Base-by-base conservation (phyloP, 495 filamentous ascomycete genomes). In the Neurospora sublineolata region DNA sequence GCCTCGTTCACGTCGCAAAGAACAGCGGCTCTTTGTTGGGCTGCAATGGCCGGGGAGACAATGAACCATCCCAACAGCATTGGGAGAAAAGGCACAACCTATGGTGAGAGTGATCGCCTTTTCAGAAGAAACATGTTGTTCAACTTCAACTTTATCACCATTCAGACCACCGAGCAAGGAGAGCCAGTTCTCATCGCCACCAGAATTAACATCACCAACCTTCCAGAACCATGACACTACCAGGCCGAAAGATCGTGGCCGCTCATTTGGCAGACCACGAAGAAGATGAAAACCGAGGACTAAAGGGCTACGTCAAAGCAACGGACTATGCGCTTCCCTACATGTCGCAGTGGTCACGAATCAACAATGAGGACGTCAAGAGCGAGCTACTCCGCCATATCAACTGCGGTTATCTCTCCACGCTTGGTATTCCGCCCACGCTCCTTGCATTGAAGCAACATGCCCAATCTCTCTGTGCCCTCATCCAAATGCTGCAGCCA, bases 401-500 rank as follows among this genome's bases (percentile, higher is more conserved):
- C 67, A 87, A 86, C 77, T 88, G 86, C 76, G 75, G 79, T 72
- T 88, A 85, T 69, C 77, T 87, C 10, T 86, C 86, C 1, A 86
- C 83, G 0, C 75, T 76, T 10, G 81, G 80, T 18, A 69, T 77
- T 9, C 73, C 84, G 11, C 86, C 86, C 6, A 87, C 85, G 18
- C 76, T 88, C 37, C 76, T 84, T 1, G 81, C 83, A 11, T 77
- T 88, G 23, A 88, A 88, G 76, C 84, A 86, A 74, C 86, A 87
- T 70, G 85, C 83, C 11, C 86, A 88, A 68, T 82, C 84, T 9
- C 79, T 88, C 18, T 79, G 80, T 68, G 76, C 82, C 7, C 78
- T 88, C 20, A 87, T 88, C 74, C 82, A 80, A 14, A 70, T 78
- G 16, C 72, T 87, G 41, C 80, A 75, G 9, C 80, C 85, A 41